phyloP scores from a whole-genome alignment of 1,139 yeast genomes.

The Hansenula sp. region DNA sequence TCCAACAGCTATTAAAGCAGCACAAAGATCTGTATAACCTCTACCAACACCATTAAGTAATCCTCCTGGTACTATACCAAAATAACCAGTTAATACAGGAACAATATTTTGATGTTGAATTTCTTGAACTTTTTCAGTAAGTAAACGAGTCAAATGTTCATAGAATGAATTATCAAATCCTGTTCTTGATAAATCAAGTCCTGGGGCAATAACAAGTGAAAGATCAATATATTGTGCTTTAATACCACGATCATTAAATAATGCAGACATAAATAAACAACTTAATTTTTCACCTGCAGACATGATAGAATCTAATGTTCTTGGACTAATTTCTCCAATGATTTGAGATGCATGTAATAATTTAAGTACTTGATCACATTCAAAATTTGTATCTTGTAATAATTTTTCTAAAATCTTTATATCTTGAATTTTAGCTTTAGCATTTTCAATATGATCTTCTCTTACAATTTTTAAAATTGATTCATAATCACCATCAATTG shows the following conservation, averaged over 20 bases:
- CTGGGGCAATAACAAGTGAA: constrained; percentile 62
- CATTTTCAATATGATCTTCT: constrained; percentile 75
- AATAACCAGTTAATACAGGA: constrained; percentile 94
- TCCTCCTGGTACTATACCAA: constrained; percentile 94
- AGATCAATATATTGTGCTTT: constrained; percentile 77
- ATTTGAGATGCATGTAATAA: constrained; percentile 82
- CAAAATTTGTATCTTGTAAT: constrained; percentile 52
- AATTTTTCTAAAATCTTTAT: constrained; percentile 41
- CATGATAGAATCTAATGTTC: constrained; percentile 87
- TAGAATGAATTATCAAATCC: constrained; percentile 69
- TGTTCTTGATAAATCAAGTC: constrained; percentile 43
- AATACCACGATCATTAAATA: constrained; percentile 77
- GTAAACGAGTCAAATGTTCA: constrained; percentile 50
- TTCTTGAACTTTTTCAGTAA: constrained; percentile 50
- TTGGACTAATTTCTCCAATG: constrained; percentile 85
- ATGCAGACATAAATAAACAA: constrained; percentile 81
- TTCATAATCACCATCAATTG: constrained; percentile 44
- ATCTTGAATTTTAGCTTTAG: constrained; percentile 48
- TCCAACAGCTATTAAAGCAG: constrained; percentile 94
- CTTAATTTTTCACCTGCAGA: constrained; percentile 91
- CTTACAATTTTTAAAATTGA: constrained; percentile 57
- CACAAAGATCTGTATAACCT: constrained; percentile 96
- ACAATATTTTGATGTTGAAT: constrained; percentile 41
- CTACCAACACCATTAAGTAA: constrained; percentile 88
- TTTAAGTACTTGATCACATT: constrained; percentile 63